Base-by-base conservation (phyloP, 768 basidiomycete species). In the Mycena amicta region DNA sequence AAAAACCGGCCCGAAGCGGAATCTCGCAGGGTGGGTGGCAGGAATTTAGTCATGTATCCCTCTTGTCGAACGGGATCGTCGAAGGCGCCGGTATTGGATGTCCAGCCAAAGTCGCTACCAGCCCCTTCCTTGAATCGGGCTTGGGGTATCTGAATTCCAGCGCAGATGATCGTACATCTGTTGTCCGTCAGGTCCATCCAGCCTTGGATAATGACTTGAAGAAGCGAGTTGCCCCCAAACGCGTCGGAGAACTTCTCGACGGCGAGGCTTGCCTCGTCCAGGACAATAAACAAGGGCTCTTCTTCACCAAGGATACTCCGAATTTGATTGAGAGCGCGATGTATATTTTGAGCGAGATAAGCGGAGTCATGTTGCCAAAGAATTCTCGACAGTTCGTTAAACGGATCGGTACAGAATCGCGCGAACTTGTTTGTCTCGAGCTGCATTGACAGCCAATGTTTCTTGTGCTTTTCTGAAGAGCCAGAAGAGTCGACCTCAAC, bases 61-160 rank as follows among this genome's bases (percentile, higher is more conserved):
- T 30, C 43, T n/a, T 59, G 58, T 20, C 26, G 29, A 2, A 51
- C 51, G 6, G 22, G 41, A n/a, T 53, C 15, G 45, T 53, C 43
- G 37, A 63, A 63, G 11, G 20, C 25, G 5, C 54, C 62, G 18
- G 54, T 63, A 13, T 47, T 31, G 16, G 60, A 61, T 12, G 45
- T 40, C 60, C 55, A 57, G 3, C 18, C 39, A 15, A 52, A 61
- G n/a, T n/a, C n/a, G n/a, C n/a, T n/a, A n/a, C n/a, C n/a, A n/a
- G n/a, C n/a, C 6, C 47, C 27, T 25, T 28, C 13, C 13, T 15
- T 5, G 25, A 49, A 29, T 5, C 5, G 5, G 13, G 6, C 13
- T 12, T 26, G 25, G 4, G 47, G 47, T 5, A 49, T 27, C 23
- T 49, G 6, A 22, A 29, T 49, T 5, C 47, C 47, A 4, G 27